phyloP scores from a whole-genome alignment of 768 basidiomycete genomes.

The Lactarius evosmus region DNA sequence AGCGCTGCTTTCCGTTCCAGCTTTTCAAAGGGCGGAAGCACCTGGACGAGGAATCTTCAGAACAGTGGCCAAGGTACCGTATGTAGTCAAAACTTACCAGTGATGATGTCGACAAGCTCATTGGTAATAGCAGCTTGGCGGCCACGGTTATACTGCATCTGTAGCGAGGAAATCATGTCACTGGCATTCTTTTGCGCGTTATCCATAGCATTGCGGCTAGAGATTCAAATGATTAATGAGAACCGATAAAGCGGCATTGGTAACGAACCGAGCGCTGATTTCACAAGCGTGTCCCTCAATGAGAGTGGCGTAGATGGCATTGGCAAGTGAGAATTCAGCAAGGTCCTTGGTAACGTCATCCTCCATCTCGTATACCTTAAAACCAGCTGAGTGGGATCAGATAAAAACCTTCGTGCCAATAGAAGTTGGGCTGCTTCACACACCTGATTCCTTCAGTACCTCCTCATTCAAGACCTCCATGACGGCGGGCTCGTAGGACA shows the following conservation, averaged over 20 bases:
- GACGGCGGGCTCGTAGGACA: constrained; percentile 80
- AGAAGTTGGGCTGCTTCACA: constrained; percentile 34
- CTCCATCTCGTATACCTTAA: constrained; percentile 96
- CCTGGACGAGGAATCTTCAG: constrained; percentile 33
- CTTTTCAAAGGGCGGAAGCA: constrained; percentile 47
- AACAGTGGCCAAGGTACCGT: neutral
- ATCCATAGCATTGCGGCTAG: constrained; percentile 97
- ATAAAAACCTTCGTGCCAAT: neutral
- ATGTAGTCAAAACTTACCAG: constrained; percentile 50
- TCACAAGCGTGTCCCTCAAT: constrained; percentile 96
- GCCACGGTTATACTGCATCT: constrained; percentile 98
- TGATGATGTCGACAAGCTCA: constrained; percentile 90
- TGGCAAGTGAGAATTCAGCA: constrained; percentile 93
- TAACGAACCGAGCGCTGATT: constrained; percentile 73
- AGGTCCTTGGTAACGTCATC: constrained; percentile 93
- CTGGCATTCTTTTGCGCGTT: constrained; percentile 98
- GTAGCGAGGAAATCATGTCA: constrained; percentile 85
- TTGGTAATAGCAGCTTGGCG: constrained; percentile 97
- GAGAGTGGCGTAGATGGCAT: constrained; percentile 92
- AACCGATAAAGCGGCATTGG: constrained; percentile 3
- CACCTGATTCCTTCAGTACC: constrained; percentile 76
- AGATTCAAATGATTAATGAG: constrained; percentile 17
- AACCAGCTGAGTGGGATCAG: constrained; percentile 55
- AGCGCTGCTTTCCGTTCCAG: neutral
- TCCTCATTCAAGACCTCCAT: constrained; percentile 80